Evolutionary conservation across 2,329 filamentous ascomycete genomes (phyloP), one percentile per base, ranked within the genome.

Genomic region (Huntiella decipiens): DNA sequence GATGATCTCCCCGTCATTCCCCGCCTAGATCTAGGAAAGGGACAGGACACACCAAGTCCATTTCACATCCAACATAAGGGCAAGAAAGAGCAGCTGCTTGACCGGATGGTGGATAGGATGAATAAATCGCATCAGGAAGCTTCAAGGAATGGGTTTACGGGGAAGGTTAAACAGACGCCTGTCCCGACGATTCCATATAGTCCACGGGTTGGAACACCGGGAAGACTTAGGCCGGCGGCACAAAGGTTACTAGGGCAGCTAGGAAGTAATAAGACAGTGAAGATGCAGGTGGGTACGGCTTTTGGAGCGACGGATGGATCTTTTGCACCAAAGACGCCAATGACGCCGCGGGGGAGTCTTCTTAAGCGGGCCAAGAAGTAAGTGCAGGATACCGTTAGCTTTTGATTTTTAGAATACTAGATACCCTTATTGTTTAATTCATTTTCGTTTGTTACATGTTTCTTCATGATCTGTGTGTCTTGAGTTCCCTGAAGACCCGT

Each of bases 91-190:
- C 77, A 75, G 33, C 64, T 96, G 22, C 86, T 92, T 59, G 77
- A 88, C 55, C 74, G 78, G 33, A 84, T 95, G 71, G 86, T 95
- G 2, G 87, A 94, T 51, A 75, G 75, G 44, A 82, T 83, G 16
- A 74, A 82, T 10, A 75, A 76, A 54, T 79, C 71, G 2, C 87
- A 86, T 58, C 73, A 79, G 43, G 68, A 70, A 19, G 69, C 73
- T 4, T 68, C 71, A 5, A 71, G 68, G 46, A 64, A 70, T 13
- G 76, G 74, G 17, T 67, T 74, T 51, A 74, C 69, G 3, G 77
- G 71, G 11, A 80, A 68, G 53, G 66, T 64, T 10, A 68, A 73
- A 31, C 61, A 63, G 48, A 76, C 73, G 2, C 77, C 77, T 0
- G 71, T 77, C n/a, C 80, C 82, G 6, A 74, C 70, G 53, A 83